phyloP scores from a whole-genome alignment of 2,329 filamentous ascomycete genomes.

The Tetracladium maxilliforme region DNA sequence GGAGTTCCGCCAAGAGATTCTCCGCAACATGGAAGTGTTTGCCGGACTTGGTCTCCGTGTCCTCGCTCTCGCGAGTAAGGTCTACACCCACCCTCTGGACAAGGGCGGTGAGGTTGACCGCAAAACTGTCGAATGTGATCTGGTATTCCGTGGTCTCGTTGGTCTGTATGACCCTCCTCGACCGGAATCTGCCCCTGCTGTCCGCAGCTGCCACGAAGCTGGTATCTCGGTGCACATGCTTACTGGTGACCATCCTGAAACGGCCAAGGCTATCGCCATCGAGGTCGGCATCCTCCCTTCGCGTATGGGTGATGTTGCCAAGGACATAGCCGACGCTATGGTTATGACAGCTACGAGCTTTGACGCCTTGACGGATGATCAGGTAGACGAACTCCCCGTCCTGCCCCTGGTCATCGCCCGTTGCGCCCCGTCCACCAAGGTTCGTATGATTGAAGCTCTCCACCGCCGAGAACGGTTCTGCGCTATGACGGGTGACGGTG shows the following conservation, averaged over 20 bases:
- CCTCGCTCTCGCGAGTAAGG: constrained; percentile 42
- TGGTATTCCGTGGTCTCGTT: constrained; percentile 67
- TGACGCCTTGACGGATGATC: constrained; percentile 57
- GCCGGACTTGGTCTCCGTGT: constrained; percentile 55
- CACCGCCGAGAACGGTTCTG: constrained; percentile 63
- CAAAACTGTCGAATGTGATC: constrained; percentile 45
- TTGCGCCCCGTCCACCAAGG: constrained; percentile 76
- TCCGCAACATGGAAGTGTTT: constrained; percentile 55
- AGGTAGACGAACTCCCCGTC: constrained; percentile 63
- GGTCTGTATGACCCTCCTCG: constrained; percentile 82
- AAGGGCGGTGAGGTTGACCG: constrained; percentile 34
- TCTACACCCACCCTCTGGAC: constrained; percentile 12
- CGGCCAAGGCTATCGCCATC: constrained; percentile 64
- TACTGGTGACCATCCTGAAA: constrained; percentile 69
- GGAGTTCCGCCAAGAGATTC: constrained; percentile 36
- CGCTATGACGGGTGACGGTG: constrained; percentile 81
- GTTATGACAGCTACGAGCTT: constrained; percentile 69
- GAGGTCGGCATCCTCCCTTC: constrained; percentile 65
- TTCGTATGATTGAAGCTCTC: constrained; percentile 79
- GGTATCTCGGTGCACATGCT: constrained; percentile 75
- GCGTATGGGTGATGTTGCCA: constrained; percentile 42
- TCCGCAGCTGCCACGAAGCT: constrained; percentile 54
- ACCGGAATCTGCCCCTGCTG: constrained; percentile 60
- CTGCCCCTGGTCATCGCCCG: constrained; percentile 72
- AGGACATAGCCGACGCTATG: constrained; percentile 49